A percentile compares a stretch with the other conserved stretches of the same genome.
These are phyloP conservation scores for Plasmodium adleri DNA, from an alignment of 169 alveolate species.

Conservation along the genomic window DNA sequence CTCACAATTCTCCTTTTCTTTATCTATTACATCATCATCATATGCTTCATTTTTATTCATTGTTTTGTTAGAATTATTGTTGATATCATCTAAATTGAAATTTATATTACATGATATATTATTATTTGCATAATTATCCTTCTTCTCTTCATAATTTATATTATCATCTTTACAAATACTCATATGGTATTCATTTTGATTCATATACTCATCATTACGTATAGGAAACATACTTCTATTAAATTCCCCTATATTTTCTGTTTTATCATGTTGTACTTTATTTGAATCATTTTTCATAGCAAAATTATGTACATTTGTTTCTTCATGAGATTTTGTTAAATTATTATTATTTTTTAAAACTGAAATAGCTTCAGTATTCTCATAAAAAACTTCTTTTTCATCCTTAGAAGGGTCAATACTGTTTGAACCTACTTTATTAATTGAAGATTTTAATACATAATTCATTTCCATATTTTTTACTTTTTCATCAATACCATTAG, in stretches of 20 bases:
- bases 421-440: too few relatives aligned
- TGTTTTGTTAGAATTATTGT: too few relatives aligned
- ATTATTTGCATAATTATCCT: slow-evolving; percentile 4
- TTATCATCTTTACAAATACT: slow-evolving; percentile 20
- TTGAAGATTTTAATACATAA: background rate
- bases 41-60: background rate
- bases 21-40: slow-evolving; percentile 1
- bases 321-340: too few relatives aligned
- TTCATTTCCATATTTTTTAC: slow-evolving; percentile 2
- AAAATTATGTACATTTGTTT: too few relatives aligned
- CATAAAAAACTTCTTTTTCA: too few relatives aligned
- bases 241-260: slow-evolving; percentile 10
- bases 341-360: too few relatives aligned
- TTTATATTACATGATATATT: slow-evolving; percentile 3
- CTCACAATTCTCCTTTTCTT: background rate
- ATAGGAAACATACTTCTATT: slow-evolving; percentile 4
- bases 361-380: too few relatives aligned
- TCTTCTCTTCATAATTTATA: background rate
- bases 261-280: slow-evolving; percentile 2
- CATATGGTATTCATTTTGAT: slow-evolving; percentile 4
- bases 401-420: too few relatives aligned
- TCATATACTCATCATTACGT: slow-evolving; percentile 3
- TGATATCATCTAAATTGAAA: background rate
- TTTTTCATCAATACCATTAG: background rate
- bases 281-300: background rate